Evolutionary conservation across 2,329 filamentous ascomycete genomes (phyloP).

Genomic region (Aureobasidium leucospermi): DNA sequence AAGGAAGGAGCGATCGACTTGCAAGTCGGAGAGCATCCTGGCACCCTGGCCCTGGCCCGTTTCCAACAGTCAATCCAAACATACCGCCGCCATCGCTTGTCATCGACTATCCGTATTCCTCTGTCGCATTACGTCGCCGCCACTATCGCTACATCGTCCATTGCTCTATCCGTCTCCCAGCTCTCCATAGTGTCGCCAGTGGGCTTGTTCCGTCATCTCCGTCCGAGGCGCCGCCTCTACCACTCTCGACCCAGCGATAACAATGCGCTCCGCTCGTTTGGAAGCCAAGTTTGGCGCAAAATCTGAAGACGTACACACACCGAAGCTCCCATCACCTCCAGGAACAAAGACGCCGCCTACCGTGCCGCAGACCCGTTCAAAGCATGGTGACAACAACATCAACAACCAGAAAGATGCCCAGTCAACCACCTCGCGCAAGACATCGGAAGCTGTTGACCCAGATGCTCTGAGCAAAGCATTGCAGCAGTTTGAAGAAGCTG

Average conservation of each 20-base stretch:
- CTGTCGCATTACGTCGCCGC: constrained; percentile 3
- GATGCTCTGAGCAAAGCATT: constrained; percentile 54
- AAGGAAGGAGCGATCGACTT: neutral
- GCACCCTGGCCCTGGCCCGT: neutral
- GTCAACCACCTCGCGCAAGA: constrained; percentile 22
- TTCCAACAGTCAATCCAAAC: constrained; percentile 13
- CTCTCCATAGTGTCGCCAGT: neutral
- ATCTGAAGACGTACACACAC: constrained; percentile 32
- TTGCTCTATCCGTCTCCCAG: neutral
- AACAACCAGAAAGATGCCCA: constrained; percentile 17
- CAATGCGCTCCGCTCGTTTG: constrained; percentile 6
- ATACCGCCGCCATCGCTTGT: neutral
- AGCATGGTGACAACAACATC: constrained; percentile 19
- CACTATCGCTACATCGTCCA: neutral
- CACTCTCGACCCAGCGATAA: neutral
- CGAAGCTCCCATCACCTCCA: constrained; percentile 47
- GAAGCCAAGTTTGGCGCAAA: constrained; percentile 12
- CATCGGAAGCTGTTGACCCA: constrained; percentile 51
- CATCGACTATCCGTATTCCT: neutral
- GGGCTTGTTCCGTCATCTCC: constrained; percentile 1
- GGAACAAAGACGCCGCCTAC: constrained; percentile 55
- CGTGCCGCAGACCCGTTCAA: constrained; percentile 38
- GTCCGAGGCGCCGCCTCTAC: constrained; percentile 4
- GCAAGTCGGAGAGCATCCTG: neutral
- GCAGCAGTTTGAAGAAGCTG: constrained; percentile 54